Evolutionary conservation across 495 filamentous ascomycete species (phyloP).

Genomic region (Podospora pseudoanserina): DNA sequence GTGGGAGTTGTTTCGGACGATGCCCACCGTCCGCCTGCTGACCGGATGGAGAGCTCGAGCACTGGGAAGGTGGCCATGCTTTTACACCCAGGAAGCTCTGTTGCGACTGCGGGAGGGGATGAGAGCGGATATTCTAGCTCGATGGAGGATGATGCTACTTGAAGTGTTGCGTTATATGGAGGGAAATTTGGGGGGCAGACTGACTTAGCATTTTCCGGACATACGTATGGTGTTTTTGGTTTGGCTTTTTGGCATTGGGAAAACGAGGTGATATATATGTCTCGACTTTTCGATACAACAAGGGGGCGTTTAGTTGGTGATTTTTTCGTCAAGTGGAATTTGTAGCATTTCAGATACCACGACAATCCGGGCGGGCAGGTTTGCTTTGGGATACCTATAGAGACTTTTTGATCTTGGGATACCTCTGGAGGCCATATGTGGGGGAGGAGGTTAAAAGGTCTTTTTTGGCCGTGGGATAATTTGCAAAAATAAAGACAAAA

Average conservation of each 20-base stretch:
- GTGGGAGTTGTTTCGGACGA: slow-evolving; percentile 13
- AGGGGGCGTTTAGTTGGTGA: not conserved
- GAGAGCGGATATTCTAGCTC: slow-evolving; percentile 1
- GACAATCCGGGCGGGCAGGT: too few relatives aligned
- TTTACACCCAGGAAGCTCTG: not conserved
- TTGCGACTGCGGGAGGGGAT: not conserved
- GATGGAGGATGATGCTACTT: slow-evolving; percentile 1
- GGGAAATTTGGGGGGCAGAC: not conserved
- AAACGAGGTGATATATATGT: not conserved
- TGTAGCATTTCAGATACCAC: too few relatives aligned
- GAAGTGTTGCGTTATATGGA: not conserved
- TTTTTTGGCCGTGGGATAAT: too few relatives aligned
- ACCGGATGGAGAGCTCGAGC: not conserved
- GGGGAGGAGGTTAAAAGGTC: too few relatives aligned
- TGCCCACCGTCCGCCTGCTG: not conserved
- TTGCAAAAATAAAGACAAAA: too few relatives aligned
- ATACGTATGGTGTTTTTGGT: not conserved
- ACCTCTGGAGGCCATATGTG: too few relatives aligned
- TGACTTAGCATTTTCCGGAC: not conserved
- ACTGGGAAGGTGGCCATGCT: not conserved
- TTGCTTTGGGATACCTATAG: too few relatives aligned
- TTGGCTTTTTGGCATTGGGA: not conserved
- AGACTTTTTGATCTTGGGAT: too few relatives aligned
- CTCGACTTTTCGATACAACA: not conserved
- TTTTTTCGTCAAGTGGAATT: too few relatives aligned